These are phyloP conservation scores for Eurotiales sp. DNA, from an alignment of 2,329 filamentous ascomycete species.

Conservation along the genomic window DNA sequence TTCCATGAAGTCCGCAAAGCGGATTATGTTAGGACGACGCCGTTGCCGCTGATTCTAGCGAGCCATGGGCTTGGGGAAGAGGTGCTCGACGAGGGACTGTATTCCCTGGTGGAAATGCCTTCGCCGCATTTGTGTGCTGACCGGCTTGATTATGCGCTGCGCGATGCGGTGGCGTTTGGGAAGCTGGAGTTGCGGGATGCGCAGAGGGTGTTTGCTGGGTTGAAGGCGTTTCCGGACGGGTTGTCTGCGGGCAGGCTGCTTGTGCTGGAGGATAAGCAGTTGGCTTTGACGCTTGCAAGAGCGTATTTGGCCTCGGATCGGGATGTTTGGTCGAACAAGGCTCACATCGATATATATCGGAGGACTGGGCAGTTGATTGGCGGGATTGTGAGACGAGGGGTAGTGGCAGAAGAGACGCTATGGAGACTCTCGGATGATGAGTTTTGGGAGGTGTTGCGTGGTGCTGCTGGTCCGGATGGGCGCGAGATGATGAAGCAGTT, in stretches of 20 bases:
- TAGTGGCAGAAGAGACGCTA: slow-evolving; percentile 27
- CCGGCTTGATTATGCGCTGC: slow-evolving; percentile 38
- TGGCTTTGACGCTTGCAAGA: slow-evolving; percentile 30
- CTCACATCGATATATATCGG: slow-evolving; percentile 33
- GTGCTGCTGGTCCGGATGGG: slow-evolving; percentile 17
- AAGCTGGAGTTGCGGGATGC: slow-evolving; percentile 31
- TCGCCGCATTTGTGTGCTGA: slow-evolving; percentile 40
- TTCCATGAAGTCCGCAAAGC: slow-evolving; percentile 41
- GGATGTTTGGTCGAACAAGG: slow-evolving; percentile 38
- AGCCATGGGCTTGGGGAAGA: slow-evolving; percentile 28
- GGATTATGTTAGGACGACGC: slow-evolving; percentile 32
- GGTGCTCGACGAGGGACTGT: slow-evolving; percentile 36
- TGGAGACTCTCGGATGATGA: slow-evolving; percentile 34
- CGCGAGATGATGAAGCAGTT: slow-evolving; percentile 7
- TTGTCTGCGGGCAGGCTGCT: slow-evolving; percentile 26
- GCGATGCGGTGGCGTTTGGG: slow-evolving; percentile 32
- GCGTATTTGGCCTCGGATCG: slow-evolving; percentile 33
- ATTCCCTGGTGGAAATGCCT: slow-evolving; percentile 36
- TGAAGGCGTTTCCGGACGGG: slow-evolving; percentile 29
- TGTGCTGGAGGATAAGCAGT: slow-evolving; percentile 26
- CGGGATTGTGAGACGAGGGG: slow-evolving; percentile 20
- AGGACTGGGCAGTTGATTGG: slow-evolving; percentile 34
- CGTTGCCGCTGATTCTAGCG: slow-evolving; percentile 31
- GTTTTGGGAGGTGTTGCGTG: slow-evolving; percentile 33
- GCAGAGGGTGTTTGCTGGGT: slow-evolving; percentile 21